Evolutionary conservation across 2,329 filamentous ascomycete species (phyloP), one percentile per base, ranked within the genome.

Genomic region (Ascochyta pisi): DNA sequence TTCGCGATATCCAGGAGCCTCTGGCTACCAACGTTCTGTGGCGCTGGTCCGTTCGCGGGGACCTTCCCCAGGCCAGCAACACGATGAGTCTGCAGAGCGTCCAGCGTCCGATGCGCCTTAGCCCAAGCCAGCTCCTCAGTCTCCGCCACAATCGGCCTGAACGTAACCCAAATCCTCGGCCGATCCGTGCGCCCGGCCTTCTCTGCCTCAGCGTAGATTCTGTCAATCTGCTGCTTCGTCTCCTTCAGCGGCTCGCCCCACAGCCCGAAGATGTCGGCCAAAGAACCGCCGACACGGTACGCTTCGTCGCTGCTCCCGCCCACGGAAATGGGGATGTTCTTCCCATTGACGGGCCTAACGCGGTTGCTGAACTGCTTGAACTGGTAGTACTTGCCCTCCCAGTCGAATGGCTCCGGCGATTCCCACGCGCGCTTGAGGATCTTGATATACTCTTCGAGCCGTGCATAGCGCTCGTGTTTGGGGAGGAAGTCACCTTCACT

Each of bases 201-300:
- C n/a, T 78, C 82, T 0, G 85, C 82, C 63, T 83, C 84, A 3
- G 79, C 82, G 59, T 86, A 86, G 66, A 87, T 83, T 19, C 80
- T 79, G 59, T 85, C 83, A 61, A 87, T 86, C 68, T 87, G 85
- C 64, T 87, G 78, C 71, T 84, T 84, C 0, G 85, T 87, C 66
- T 87, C 85, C 71, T 86, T 86, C 2, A 87, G 75, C 1, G 85
- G 85, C 64, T 87, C 85, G 10, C 85, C 85, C 85, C 85, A 87
- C 4, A 87, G 80, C 0, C 85, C 85, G 58, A 87, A 87, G 63
- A 87, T 87, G 59, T 87, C 85, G 26, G 80, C 84, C 2, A 86
- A 76, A 0, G 80, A 74, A 26, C 85, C 85, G 23, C 85, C 85
- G 35, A 86, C 77, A 22, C 84, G 82, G 70, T 87, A 87, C 0